Percentiles rank a stretch among this genome's conserved stretches.
These are phyloP conservation scores for Elsinoe arachidis DNA, from an alignment of 2,329 filamentous ascomycete species.

Conservation along the genomic window DNA sequence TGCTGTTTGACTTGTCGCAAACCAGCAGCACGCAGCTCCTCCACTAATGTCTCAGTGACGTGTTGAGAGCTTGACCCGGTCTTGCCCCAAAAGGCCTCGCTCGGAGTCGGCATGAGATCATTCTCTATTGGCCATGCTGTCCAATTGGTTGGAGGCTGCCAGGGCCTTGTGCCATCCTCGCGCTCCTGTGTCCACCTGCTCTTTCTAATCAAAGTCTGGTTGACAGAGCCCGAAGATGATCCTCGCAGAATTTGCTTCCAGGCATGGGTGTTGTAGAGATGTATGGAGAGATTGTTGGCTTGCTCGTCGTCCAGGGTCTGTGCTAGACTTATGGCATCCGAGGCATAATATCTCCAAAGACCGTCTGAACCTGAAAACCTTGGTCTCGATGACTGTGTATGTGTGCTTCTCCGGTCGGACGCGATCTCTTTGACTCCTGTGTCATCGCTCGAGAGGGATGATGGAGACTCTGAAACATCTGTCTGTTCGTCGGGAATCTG, in stretches of 20 bases:
- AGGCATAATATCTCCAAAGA: slow-evolving; percentile 58
- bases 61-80: neutral
- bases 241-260: slow-evolving; percentile 47
- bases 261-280: slow-evolving; percentile 70
- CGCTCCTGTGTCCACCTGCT: slow-evolving; percentile 30
- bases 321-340: slow-evolving; percentile 54
- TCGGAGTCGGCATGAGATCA: slow-evolving; percentile 50
- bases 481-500: neutral
- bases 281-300: slow-evolving; percentile 60
- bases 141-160: slow-evolving; percentile 53
- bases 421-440: neutral
- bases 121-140: slow-evolving; percentile 74
- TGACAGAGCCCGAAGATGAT: neutral
- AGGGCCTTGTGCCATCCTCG: slow-evolving; percentile 26
- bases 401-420: too few species aligned
- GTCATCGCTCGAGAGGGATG: neutral
- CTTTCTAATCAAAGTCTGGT: slow-evolving; percentile 32
- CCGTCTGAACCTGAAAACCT: slow-evolving; percentile 60
- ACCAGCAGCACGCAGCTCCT: slow-evolving; percentile 59
- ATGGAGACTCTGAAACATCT: neutral
- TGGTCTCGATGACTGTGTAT: neutral
- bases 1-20: slow-evolving; percentile 59
- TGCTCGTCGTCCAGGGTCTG: slow-evolving; percentile 54
- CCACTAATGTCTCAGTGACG: slow-evolving; percentile 44
- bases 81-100: slow-evolving; percentile 38